These are phyloP conservation scores for Thalia dealbata DNA, from an alignment of 176 grass and related monocot species.

Conservation along the genomic window DNA sequence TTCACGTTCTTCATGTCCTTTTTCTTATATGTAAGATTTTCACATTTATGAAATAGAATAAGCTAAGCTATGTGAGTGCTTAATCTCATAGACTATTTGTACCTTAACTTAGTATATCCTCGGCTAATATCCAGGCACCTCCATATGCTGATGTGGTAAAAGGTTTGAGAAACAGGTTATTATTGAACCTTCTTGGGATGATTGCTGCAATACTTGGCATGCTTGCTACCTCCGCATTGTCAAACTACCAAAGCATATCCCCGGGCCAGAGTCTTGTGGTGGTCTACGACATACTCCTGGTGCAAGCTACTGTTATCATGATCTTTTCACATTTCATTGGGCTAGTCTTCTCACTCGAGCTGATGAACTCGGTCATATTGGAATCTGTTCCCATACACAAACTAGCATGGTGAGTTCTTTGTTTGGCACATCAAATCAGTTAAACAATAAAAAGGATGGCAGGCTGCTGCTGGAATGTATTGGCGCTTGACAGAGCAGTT, in stretches of 20 bases:
- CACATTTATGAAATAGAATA: too few relatives aligned
- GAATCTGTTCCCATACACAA: constrained; percentile 26
- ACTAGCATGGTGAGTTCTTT: constrained; percentile 17
- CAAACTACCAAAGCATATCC: constrained; percentile 67
- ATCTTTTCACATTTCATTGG: constrained; percentile 86
- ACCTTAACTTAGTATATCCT: not conserved
- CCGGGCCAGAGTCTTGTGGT: constrained; percentile 74
- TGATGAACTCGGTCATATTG: constrained; percentile 48
- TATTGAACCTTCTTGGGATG: constrained; percentile 73
- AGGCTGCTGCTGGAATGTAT: too few relatives aligned
- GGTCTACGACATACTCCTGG: constrained; percentile 72
- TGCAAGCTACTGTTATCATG: constrained; percentile 80
- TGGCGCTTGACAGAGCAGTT: too few relatives aligned
- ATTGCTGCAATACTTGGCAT: constrained; percentile 70
- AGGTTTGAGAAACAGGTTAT: constrained; percentile 51
- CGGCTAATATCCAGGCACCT: constrained; percentile 53
- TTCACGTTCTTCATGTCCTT: too few relatives aligned
- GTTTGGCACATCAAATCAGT: too few relatives aligned
- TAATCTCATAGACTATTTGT: too few relatives aligned
- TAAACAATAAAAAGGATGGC: too few relatives aligned
- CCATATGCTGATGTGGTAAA: constrained; percentile 62
- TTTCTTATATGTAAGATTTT: too few relatives aligned
- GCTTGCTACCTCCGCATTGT: constrained; percentile 51
- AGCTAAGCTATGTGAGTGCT: too few relatives aligned
- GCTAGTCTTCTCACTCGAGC: constrained; percentile 54